Base-by-base conservation (phyloP, 2,329 filamentous ascomycete genomes). In the Exserohilum rostratum region DNA sequence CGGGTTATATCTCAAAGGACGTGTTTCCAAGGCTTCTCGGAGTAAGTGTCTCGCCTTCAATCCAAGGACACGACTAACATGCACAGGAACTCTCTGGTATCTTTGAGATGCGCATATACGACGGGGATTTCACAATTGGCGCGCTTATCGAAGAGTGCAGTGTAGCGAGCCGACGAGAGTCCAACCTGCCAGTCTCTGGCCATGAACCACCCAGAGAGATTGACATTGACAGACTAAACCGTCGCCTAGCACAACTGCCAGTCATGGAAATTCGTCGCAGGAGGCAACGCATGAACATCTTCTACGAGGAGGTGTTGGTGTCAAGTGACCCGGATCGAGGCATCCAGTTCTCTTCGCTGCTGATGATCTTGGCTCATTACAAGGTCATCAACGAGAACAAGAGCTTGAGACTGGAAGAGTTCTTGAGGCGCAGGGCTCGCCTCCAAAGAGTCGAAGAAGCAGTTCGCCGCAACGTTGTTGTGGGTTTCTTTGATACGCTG, bases 361-460 rank as follows among this genome's bases (percentile, higher is more conserved):
- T 99, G 46, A 95, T 99, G 89, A 96, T 96, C 57, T 82, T 99
- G 53, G 93, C 96, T 30, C 95, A 99, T 76, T 96, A 99, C 82
- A 99, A 98, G 69, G 92, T 99, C 69, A 99, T 99, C 73, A 96
- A 89, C 64, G 95, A 99, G 76, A 97, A 89, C 79, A 97, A 97
- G 82, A 96, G 92, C 76, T 79, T 99, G 70, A 88, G 91, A 58
- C 84, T 99, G 2, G 95, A 99, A 69, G 95, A 99, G 72, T 99
- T 96, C 74, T 78, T 99, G 52, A 89, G 93, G 53, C 91, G 96
- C 33, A 88, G 93, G 58, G 91, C 93, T 29, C 87, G 93, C 48
- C 82, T 99, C 43, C 93, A 98, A 73, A 89, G 93, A 57, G 93
- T 99, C 1, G 91, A 99, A 67, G 93, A 99, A 76, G 91, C 95